Percentiles rank a stretch among this genome's conserved stretches.
These are phyloP conservation scores for Cadophora sp. DNA, from an alignment of 2,329 filamentous ascomycete genomes.

Conservation along the genomic window DNA sequence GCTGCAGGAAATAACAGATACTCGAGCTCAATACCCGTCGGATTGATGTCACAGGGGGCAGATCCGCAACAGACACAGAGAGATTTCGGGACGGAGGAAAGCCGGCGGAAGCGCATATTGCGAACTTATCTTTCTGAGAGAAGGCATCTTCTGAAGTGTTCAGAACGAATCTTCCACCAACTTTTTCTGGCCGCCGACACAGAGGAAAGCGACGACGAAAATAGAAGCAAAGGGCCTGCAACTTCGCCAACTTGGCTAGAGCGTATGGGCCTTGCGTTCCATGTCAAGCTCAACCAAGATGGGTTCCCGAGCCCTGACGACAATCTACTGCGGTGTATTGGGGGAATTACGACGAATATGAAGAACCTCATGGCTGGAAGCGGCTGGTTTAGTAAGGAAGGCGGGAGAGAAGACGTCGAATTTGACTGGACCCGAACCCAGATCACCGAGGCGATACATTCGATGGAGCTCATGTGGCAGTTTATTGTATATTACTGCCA, in stretches of 20 bases:
- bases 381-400: constrained; percentile 53
- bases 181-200: constrained; percentile 41
- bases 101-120: constrained; percentile 71
- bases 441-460: constrained; percentile 75
- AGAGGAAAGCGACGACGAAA: constrained; percentile 19
- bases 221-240: constrained; percentile 3
- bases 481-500: constrained; percentile 65
- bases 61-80: constrained; percentile 54
- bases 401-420: constrained; percentile 60
- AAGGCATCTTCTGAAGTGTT: constrained; percentile 69
- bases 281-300: neutral
- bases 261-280: neutral
- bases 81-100: constrained; percentile 67
- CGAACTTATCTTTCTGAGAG: constrained; percentile 75
- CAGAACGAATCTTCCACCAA: constrained; percentile 53
- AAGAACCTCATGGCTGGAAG: constrained; percentile 51
- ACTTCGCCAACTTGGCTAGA: neutral
- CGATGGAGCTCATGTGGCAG: constrained; percentile 76
- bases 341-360: constrained; percentile 56
- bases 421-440: constrained; percentile 67
- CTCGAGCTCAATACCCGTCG: constrained; percentile 60
- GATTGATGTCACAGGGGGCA: constrained; percentile 44
- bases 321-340: constrained; percentile 50
- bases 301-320: neutral
- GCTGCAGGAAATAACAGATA: constrained; percentile 71